A percentile compares a stretch with the other conserved stretches of the same genome.
These are phyloP conservation scores for Zasmidium citrigriseum DNA, from an alignment of 2,329 filamentous ascomycete genomes.

Conservation along the genomic window DNA sequence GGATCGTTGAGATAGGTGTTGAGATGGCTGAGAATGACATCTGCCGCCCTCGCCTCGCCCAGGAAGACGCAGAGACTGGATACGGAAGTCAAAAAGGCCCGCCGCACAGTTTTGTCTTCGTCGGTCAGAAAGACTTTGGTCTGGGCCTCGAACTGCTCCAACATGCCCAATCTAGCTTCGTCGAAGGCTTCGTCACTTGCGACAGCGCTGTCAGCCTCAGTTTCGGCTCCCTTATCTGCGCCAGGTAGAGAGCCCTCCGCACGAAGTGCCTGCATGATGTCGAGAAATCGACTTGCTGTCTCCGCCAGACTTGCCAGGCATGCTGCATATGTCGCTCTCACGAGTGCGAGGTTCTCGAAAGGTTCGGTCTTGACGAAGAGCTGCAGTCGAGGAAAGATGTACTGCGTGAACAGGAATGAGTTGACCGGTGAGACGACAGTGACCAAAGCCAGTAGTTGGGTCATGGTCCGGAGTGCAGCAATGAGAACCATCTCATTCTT, in stretches of 20 bases:
- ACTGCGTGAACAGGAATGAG: slow-evolving; percentile 67
- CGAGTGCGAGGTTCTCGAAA: slow-evolving; percentile 58
- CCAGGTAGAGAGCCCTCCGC: slow-evolving; percentile 79
- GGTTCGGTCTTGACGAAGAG: slow-evolving; percentile 56
- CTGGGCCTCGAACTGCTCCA: slow-evolving; percentile 81
- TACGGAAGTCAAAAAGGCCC: slow-evolving; percentile 89
- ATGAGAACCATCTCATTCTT: slow-evolving; percentile 81
- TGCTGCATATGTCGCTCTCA: slow-evolving; percentile 89
- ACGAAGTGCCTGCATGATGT: slow-evolving; percentile 84
- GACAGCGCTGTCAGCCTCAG: slow-evolving; percentile 68
- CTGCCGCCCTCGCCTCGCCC: slow-evolving; percentile 84
- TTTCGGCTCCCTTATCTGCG: slow-evolving; percentile 73
- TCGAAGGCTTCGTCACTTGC: slow-evolving; percentile 72
- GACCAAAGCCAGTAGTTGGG: slow-evolving; percentile 84
- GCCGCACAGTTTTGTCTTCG: slow-evolving; percentile 76
- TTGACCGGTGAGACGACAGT: slow-evolving; percentile 79
- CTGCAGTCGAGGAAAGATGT: slow-evolving; percentile 62
- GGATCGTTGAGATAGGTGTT: slow-evolving; percentile 97
- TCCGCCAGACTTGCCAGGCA: slow-evolving; percentile 86
- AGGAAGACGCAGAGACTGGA: slow-evolving; percentile 94
- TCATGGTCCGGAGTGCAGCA: slow-evolving; percentile 80
- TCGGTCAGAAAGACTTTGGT: slow-evolving; percentile 91
- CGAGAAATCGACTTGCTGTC: slow-evolving; percentile 80
- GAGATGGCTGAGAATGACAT: slow-evolving; percentile 92
- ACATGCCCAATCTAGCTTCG: slow-evolving; percentile 77